These are phyloP conservation scores for Serendipita sp. DNA, from an alignment of 768 basidiomycete genomes.

Conservation along the genomic window DNA sequence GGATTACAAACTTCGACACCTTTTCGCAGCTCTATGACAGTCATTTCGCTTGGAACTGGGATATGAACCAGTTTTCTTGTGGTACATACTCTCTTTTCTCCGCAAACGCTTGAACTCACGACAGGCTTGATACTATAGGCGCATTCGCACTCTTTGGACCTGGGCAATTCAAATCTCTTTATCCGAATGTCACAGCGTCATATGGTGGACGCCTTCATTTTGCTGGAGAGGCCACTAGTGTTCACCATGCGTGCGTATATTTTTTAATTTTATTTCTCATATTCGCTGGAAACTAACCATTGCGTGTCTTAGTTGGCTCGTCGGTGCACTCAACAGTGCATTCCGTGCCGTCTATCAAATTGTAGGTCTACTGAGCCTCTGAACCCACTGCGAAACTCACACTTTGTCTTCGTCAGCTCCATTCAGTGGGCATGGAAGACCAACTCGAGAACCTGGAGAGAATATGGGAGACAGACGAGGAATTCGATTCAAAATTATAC, in stretches of 20 bases:
- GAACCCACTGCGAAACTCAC: too few relatives aligned
- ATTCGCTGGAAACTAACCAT: neutral
- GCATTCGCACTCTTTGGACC: constrained; percentile 24
- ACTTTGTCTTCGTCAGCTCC: too few relatives aligned
- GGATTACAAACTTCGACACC: constrained; percentile 11
- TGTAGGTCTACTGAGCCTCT: too few relatives aligned
- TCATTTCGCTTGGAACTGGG: constrained; percentile 17
- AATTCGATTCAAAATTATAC: too few relatives aligned
- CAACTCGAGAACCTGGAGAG: too few relatives aligned
- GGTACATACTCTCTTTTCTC: constrained; percentile 8
- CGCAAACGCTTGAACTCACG: too few relatives aligned
- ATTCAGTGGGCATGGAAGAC: too few relatives aligned
- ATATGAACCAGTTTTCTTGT: constrained; percentile 14
- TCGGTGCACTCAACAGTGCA: constrained; percentile 8
- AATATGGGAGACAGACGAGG: too few relatives aligned
- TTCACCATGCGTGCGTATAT: constrained; percentile 18
- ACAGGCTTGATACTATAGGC: too few relatives aligned
- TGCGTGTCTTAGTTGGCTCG: neutral
- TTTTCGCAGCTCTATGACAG: constrained; percentile 16
- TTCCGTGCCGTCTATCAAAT: constrained; percentile 1
- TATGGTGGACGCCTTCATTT: constrained; percentile 21
- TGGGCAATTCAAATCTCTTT: constrained; percentile 21
- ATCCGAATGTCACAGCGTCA: constrained; percentile 12
- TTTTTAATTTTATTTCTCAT: neutral
- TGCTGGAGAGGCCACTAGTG: constrained; percentile 25